Conservation (phyloP, 2,329 filamentous ascomycete genomes). For the Decorospora gaudefroyi region DNA sequence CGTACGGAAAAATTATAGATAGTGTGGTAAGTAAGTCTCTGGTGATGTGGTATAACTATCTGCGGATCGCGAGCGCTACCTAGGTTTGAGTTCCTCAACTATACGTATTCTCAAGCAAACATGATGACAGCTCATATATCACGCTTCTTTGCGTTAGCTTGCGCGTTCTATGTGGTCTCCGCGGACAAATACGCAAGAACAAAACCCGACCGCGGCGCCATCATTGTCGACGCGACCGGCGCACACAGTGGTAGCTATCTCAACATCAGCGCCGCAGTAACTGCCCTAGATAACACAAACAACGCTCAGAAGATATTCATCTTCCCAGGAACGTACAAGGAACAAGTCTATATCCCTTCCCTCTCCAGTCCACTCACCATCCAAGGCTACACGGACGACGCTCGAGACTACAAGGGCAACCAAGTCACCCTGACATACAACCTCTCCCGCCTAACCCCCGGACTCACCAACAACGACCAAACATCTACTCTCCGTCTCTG, state of each 20-base stretch:
- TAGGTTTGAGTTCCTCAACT: background rate
- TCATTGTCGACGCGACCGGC: slow-evolving; percentile 26
- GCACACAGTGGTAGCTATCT: slow-evolving; percentile 19
- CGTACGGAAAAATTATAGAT: slow-evolving; percentile 11
- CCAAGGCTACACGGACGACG: slow-evolving; percentile 61
- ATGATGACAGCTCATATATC: background rate
- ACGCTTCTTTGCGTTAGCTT: background rate
- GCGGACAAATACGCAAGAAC: slow-evolving; percentile 20
- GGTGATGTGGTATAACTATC: slow-evolving; percentile 5
- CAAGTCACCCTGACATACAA: slow-evolving; percentile 57
- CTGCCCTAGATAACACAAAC: slow-evolving; percentile 16
- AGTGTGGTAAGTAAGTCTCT: background rate
- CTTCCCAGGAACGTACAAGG: slow-evolving; percentile 59
- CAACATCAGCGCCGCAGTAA: slow-evolving; percentile 24
- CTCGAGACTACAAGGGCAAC: slow-evolving; percentile 57
- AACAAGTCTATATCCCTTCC: slow-evolving; percentile 59
- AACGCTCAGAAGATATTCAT: slow-evolving; percentile 58
- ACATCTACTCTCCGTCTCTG: slow-evolving; percentile 54
- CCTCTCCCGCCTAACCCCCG: slow-evolving; percentile 41
- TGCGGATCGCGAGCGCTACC: background rate
- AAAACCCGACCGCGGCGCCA: slow-evolving; percentile 16
- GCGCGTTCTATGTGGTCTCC: background rate
- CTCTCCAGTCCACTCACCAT: slow-evolving; percentile 56
- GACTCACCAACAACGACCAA: slow-evolving; percentile 53
- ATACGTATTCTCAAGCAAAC: background rate